phyloP scores from a whole-genome alignment of 352 stramenopile species.

The Globisporangium radiosum region DNA sequence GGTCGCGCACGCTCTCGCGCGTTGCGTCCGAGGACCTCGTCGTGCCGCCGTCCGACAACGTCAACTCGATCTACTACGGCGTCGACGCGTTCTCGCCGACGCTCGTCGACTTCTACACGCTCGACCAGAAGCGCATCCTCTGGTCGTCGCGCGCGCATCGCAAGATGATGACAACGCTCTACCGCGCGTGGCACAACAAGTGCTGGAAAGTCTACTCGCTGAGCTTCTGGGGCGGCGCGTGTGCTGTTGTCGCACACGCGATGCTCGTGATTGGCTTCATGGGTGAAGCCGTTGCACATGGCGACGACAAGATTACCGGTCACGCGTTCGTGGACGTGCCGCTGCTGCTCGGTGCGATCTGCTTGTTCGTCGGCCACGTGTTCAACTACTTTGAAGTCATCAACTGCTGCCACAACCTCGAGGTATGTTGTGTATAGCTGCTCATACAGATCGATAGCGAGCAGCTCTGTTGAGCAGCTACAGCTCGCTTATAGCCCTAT shows the following conservation, averaged over 20 bases:
- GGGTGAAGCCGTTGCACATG: constrained; percentile 48
- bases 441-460: too few species aligned
- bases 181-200: constrained; percentile 63
- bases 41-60: constrained; percentile 58
- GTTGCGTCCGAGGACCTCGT: constrained; percentile 77
- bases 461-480: too few species aligned
- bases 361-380: constrained; percentile 47
- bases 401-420: constrained; percentile 85
- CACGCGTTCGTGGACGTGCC: constrained; percentile 53
- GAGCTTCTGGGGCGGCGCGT: constrained; percentile 63
- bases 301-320: constrained; percentile 17
- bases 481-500: background rate
- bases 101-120: constrained; percentile 82
- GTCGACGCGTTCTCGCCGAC: constrained; percentile 82
- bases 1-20: constrained; percentile 19
- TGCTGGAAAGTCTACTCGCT: constrained; percentile 67
- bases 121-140: constrained; percentile 81
- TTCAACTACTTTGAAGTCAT: constrained; percentile 84
- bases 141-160: constrained; percentile 81
- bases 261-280: constrained; percentile 55
- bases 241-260: constrained; percentile 46
- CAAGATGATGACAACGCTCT: constrained; percentile 87
- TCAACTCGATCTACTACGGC: constrained; percentile 83
- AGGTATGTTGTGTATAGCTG: constrained; percentile 15
- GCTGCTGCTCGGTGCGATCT: constrained; percentile 48